Evolutionary conservation across 371 early-diverging fungal species (phyloP).

Genomic region (Apophysomyces sp.): DNA sequence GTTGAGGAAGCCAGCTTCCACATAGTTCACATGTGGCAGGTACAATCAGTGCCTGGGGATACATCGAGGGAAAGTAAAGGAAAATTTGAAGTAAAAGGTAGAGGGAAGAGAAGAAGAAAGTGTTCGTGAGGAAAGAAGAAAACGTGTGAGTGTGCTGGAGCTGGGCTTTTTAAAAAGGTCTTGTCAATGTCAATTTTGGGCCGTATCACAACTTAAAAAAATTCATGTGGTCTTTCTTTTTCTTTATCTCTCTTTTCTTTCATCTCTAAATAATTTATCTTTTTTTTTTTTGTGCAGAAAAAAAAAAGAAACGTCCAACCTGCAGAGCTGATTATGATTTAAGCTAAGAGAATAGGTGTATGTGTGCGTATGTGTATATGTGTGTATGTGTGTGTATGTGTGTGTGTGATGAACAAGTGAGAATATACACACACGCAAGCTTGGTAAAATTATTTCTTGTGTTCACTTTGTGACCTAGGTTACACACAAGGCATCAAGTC

Average conservation of each 20-base stretch:
- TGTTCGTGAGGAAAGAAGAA: constrained; percentile 2
- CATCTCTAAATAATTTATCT: too few species aligned
- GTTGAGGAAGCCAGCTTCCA: constrained; percentile 34
- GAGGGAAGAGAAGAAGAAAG: background rate
- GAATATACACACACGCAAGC: background rate
- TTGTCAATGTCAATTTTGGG: constrained; percentile 2
- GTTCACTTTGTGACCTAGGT: background rate
- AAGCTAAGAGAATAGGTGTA: background rate
- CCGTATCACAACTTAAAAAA: constrained; percentile 3
- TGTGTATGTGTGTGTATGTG: too few species aligned
- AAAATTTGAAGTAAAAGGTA: background rate
- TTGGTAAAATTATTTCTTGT: background rate
- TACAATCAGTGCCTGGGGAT: constrained; percentile 3
- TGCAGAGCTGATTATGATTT: background rate
- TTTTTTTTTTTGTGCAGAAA: background rate
- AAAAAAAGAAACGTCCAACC: background rate
- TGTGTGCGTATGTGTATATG: background rate
- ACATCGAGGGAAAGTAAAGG: background rate
- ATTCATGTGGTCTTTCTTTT: background rate
- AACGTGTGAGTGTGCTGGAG: constrained; percentile 1
- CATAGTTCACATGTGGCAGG: constrained; percentile 40
- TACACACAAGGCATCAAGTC: background rate
- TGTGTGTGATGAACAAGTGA: background rate
- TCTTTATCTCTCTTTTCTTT: background rate
- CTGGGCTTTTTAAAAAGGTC: constrained; percentile 3